These are phyloP conservation scores for Atalantia buxifolia DNA, from an alignment of 345 rosid species.

Conservation along the genomic window DNA sequence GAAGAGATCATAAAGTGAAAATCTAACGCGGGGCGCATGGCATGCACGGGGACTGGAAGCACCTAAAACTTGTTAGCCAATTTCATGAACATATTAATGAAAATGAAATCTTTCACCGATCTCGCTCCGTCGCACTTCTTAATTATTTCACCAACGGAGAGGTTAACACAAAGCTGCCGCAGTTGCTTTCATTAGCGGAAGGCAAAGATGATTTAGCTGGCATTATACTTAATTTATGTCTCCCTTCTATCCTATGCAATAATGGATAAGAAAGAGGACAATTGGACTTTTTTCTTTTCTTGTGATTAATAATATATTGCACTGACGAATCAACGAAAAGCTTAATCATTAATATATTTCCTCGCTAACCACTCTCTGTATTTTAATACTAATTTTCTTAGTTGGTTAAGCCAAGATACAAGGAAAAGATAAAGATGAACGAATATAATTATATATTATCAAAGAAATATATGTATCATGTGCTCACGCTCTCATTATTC, in stretches of 20 bases:
- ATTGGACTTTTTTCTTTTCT: background rate
- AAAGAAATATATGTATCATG: background rate
- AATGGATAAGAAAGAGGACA: conserved; percentile 18
- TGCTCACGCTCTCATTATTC: background rate
- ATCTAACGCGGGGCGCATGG: no score
- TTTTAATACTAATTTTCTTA: background rate
- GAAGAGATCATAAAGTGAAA: no score
- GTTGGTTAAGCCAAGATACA: background rate
- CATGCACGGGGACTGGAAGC: no score
- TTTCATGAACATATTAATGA: no score
- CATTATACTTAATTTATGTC: conserved; percentile 1
- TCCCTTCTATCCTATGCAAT: conserved; percentile 3
- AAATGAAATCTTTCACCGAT: background rate
- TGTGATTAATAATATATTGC: background rate
- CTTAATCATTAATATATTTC: background rate
- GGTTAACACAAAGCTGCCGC: background rate
- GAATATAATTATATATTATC: background rate
- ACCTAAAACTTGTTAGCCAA: no score
- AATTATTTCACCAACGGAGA: background rate
- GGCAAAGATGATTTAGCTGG: conserved; percentile 12
- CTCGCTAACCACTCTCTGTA: background rate
- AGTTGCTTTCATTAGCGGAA: background rate
- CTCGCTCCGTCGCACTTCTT: background rate
- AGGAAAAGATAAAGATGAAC: background rate
- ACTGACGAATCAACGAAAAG: background rate